Conservation (phyloP, 2,329 filamentous ascomycete species). For the Calcarisporium arbuscula region DNA sequence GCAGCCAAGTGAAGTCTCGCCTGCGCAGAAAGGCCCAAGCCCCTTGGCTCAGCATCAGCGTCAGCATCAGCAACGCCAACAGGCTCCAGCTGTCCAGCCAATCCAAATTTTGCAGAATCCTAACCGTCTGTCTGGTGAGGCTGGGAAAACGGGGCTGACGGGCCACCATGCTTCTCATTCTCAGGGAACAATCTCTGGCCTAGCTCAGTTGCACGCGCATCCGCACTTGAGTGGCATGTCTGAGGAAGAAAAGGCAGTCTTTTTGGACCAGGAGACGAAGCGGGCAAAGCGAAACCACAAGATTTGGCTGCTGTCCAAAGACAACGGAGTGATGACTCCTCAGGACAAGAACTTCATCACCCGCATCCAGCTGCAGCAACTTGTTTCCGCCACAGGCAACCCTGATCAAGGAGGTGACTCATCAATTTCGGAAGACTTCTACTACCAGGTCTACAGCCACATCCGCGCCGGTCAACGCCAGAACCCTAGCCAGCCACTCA, state of each 20-base stretch:
- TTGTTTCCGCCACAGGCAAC: constrained; percentile 87
- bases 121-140: constrained; percentile 53
- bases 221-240: constrained; percentile 60
- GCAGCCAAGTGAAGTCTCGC: constrained; percentile 32
- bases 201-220: constrained; percentile 27
- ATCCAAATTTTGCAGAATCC: constrained; percentile 77
- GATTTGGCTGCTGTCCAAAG: constrained; percentile 86
- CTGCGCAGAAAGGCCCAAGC: constrained; percentile 21
- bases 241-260: constrained; percentile 77
- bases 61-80: constrained; percentile 27
- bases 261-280: constrained; percentile 85
- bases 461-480: constrained; percentile 86
- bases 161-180: constrained; percentile 36
- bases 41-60: constrained; percentile 15
- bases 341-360: constrained; percentile 99
- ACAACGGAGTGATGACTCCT: constrained; percentile 97
- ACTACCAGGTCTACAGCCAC: constrained; percentile 95
- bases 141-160: constrained; percentile 25
- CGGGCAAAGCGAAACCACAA: constrained; percentile 97
- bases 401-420: constrained; percentile 75
- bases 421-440: constrained; percentile 86
- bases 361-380: constrained; percentile 91
- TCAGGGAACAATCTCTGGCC: constrained; percentile 42
- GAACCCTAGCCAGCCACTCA: constrained; percentile 86
- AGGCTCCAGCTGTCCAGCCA: constrained; percentile 45